Percentiles rank a stretch among this genome's conserved stretches.
These are phyloP conservation scores for Avena atlantica DNA, from an alignment of 176 grass and related monocot genomes.

Conservation along the genomic window DNA sequence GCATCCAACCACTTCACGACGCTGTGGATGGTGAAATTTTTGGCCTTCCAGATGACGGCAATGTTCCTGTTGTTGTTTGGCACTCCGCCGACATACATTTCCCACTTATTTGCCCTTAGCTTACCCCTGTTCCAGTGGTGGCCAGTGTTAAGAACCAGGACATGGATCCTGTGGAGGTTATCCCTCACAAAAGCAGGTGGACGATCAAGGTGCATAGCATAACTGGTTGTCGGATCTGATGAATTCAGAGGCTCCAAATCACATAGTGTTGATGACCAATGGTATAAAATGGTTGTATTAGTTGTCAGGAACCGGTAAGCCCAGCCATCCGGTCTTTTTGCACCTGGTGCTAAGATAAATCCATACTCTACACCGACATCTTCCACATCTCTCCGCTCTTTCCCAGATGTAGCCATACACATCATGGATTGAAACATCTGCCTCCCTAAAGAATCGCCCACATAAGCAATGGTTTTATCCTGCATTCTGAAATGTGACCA, in stretches of 20 bases:
- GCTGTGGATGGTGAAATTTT: slow-evolving; percentile 83
- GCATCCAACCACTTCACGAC: slow-evolving; percentile 71
- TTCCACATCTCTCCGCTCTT: slow-evolving; percentile 58
- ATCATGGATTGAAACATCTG: slow-evolving; percentile 97
- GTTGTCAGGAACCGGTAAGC: slow-evolving; percentile 77
- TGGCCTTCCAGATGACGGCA: slow-evolving; percentile 81
- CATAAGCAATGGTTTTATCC: slow-evolving; percentile 87
- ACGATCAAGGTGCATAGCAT: slow-evolving; percentile 89
- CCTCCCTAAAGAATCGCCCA: slow-evolving; percentile 90
- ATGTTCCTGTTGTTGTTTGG: slow-evolving; percentile 68
- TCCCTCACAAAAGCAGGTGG: slow-evolving; percentile 68
- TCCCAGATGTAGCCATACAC: slow-evolving; percentile 83
- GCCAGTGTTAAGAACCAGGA: slow-evolving; percentile 83
- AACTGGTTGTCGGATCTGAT: slow-evolving; percentile 63
- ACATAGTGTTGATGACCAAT: slow-evolving; percentile 87
- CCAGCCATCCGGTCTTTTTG: slow-evolving; percentile 83
- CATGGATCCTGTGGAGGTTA: slow-evolving; percentile 77
- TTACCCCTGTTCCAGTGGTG: slow-evolving; percentile 97
- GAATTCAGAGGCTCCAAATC: slow-evolving; percentile 77
- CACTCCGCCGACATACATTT: slow-evolving; percentile 71
- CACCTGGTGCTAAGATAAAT: slow-evolving; percentile 53
- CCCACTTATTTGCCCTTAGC: slow-evolving; percentile 81
- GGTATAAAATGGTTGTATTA: slow-evolving; percentile 87
- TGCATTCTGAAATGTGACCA: slow-evolving; percentile 80
- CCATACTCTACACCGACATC: slow-evolving; percentile 70